Evolutionary conservation across 768 basidiomycete species (phyloP).

Genomic region (Leucosporidium yakuticum): DNA sequence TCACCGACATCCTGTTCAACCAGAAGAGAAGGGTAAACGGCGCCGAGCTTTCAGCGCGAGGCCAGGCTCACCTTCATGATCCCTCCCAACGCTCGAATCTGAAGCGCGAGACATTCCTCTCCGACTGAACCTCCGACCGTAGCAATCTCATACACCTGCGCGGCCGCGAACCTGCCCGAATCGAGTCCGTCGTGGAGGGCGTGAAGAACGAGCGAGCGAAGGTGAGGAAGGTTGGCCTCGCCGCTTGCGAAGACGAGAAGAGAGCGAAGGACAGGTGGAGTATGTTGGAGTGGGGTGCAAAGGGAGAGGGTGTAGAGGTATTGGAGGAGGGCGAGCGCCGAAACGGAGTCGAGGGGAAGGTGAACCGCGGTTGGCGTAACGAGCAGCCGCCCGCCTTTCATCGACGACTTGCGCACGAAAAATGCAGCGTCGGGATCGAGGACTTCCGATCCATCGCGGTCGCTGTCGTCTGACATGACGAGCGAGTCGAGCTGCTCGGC

Average conservation of each 20-base stretch:
- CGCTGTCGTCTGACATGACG: neutral
- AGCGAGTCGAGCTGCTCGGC: slow-evolving; percentile 32
- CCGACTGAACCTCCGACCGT: neutral
- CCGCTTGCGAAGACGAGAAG: slow-evolving; percentile 75
- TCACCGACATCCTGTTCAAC: neutral
- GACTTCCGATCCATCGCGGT: too few relatives aligned
- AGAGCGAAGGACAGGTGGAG: slow-evolving; percentile 79
- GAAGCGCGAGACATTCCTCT: neutral
- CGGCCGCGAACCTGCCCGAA: neutral
- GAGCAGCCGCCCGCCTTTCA: slow-evolving; percentile 8
- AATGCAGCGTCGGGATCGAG: too few relatives aligned
- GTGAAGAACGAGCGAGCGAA: slow-evolving; percentile 47
- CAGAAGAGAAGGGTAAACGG: neutral
- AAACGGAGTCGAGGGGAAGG: slow-evolving; percentile 80
- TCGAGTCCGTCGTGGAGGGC: neutral
- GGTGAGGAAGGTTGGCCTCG: slow-evolving; percentile 63
- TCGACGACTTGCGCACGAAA: neutral
- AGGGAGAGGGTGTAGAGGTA: slow-evolving; percentile 85
- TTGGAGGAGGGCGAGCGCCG: slow-evolving; percentile 79
- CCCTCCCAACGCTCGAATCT: neutral
- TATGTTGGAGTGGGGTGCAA: slow-evolving; percentile 81
- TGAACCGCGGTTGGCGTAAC: slow-evolving; percentile 54
- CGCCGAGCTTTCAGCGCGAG: neutral
- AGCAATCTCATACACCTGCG: neutral
- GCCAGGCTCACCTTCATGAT: neutral